phyloP scores from a whole-genome alignment of 345 rosid species.

The Brassica carinata region DNA sequence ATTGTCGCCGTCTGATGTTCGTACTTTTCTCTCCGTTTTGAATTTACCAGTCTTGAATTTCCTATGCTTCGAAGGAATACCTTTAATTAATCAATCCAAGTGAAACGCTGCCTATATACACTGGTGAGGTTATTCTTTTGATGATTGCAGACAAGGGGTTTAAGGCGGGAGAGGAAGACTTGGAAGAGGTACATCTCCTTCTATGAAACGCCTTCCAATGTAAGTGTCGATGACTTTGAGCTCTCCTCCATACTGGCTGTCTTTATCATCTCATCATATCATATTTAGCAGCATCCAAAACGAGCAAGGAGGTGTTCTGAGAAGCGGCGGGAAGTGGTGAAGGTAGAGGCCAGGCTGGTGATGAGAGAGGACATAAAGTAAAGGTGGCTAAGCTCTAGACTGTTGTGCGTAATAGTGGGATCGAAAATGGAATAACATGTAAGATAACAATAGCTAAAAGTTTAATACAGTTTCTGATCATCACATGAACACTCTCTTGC shows the following conservation, averaged over 20 bases:
- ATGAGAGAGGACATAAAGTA: background rate
- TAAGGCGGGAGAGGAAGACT: background rate
- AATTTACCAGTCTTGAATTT: too few relatives aligned
- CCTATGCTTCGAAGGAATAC: too few relatives aligned
- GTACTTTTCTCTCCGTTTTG: too few relatives aligned
- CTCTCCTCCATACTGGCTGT: background rate
- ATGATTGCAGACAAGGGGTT: background rate
- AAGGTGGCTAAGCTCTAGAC: background rate
- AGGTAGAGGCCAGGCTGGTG: background rate
- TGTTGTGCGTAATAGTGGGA: background rate
- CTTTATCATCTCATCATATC: background rate
- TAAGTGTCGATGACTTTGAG: background rate
- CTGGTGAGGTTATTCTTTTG: too few relatives aligned
- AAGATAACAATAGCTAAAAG: too few relatives aligned
- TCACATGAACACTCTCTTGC: too few relatives aligned
- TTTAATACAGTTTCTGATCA: too few relatives aligned
- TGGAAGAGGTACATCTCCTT: background rate
- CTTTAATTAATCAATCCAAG: too few relatives aligned
- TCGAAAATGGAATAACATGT: too few relatives aligned
- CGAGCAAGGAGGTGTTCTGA: background rate
- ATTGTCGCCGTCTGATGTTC: too few relatives aligned
- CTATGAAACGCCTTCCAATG: background rate
- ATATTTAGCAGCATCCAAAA: background rate
- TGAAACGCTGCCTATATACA: too few relatives aligned
- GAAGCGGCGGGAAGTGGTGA: background rate